phyloP scores from a whole-genome alignment of 1,284 basidiomycete species.

The Heterobasidion occidentale region DNA sequence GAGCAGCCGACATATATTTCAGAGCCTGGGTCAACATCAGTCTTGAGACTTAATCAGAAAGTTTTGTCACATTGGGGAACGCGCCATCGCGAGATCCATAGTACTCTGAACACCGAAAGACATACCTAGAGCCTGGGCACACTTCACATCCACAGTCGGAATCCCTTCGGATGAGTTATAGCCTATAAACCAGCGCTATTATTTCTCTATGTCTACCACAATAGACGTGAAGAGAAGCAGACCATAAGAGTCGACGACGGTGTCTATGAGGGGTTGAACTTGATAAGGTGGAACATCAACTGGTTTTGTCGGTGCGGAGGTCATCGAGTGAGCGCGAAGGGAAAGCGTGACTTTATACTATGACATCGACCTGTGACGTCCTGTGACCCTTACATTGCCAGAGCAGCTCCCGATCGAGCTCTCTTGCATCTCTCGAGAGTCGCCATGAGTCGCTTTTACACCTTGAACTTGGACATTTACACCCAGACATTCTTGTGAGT shows the following conservation, averaged over 20 bases:
- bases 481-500: too few relatives aligned
- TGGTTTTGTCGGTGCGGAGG: conserved; percentile 20
- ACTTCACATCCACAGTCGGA: conserved; percentile 19
- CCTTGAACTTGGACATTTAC: too few relatives aligned
- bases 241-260: conserved; percentile 25
- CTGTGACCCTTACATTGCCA: too few relatives aligned
- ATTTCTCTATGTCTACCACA: not conserved
- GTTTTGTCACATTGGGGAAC: not conserved
- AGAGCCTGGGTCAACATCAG: conserved; percentile 33
- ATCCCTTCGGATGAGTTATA: conserved; percentile 9
- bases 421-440: too few relatives aligned
- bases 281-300: conserved; percentile 54
- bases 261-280: conserved; percentile 41
- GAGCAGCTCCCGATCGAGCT: too few relatives aligned
- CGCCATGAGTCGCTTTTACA: too few relatives aligned
- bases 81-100: not conserved
- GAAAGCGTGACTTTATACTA: not conserved
- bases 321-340: conserved; percentile 10
- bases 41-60: conserved; percentile 1
- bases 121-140: conserved; percentile 29
- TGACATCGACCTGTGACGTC: too few relatives aligned
- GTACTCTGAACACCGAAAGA: not conserved
- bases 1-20: conserved; percentile 72
- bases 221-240: conserved; percentile 1
- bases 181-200: not conserved